Base-by-base conservation (phyloP, 2,329 filamentous ascomycete species). In the Stromatinia cepivora region DNA sequence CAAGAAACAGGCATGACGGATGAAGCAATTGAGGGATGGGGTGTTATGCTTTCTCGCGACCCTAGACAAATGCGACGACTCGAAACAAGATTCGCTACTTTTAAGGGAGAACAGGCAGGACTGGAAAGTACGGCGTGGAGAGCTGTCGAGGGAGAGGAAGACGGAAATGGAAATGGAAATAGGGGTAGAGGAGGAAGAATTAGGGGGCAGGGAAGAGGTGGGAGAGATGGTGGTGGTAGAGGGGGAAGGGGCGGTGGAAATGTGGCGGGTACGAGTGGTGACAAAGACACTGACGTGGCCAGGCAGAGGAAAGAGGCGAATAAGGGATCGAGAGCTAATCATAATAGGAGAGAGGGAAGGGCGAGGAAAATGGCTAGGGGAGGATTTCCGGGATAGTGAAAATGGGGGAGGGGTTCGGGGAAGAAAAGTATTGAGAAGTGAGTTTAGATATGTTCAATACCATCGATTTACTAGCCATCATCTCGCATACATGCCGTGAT, bases 21-120 rank as follows among this genome's bases (percentile, higher is more conserved):
- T 75, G 94, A 98, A 80, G 89, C 91, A 3, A 90, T 99, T 46
- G 95, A 98, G 80, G 95, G 95, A 7, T 99, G 94, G 94, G 92
- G 87, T 0, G 82, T 97, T 62, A 97, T 98, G 92, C 81, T 97
- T 10, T 82, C 83, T 17, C 86, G 94, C 45, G 90, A 94, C 75
- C 86, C 91, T 0, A 86, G 87, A 75, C 86, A 90, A 70, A 82
- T 90, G 78, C 86, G 87, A 69, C 84, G 86, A 69, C 81, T 98
- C 56, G 92, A 97, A 79, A 85, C 85, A 64, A 90, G 88, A 76
- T 91, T 90, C 75, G 84, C 85, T 15, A 82, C 85, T 25, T 92
- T 91, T 72, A 82, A 83, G 17, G 91, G 91, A 1, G 80, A 85
- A 68, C 93, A 97, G 79, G 81, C 81, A 1, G 84, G 88, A 68